Percentiles rank a stretch among this genome's conserved stretches.
Conservation (phyloP, 177 flowering plant genomes). For the Vitis hybrid region DNA sequence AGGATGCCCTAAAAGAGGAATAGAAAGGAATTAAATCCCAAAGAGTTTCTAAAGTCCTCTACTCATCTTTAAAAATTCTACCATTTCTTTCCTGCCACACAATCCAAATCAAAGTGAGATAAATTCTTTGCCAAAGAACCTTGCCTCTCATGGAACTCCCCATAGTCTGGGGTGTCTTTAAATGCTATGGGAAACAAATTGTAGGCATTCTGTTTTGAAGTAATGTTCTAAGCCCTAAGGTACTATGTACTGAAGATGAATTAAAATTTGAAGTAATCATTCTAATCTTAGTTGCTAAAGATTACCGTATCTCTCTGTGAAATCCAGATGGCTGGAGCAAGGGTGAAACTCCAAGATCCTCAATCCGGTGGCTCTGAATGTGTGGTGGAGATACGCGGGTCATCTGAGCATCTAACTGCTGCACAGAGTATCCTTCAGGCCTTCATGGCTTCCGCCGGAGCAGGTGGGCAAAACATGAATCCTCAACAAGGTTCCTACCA, state of each 20-base stretch:
- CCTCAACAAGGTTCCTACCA: conserved; percentile 29
- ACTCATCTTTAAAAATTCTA: too few species aligned
- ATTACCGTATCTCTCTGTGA: background rate
- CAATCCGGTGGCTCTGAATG: conserved; percentile 37
- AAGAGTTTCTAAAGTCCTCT: too few species aligned
- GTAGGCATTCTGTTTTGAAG: background rate
- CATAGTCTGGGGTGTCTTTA: background rate
- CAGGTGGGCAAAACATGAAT: conserved; percentile 4
- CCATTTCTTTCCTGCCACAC: too few species aligned
- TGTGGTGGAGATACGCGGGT: conserved; percentile 40
- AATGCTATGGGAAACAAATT: background rate
- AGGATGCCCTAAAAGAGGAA: too few species aligned
- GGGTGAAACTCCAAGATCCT: conserved; percentile 42
- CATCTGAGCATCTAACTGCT: conserved; percentile 43
- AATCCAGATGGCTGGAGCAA: conserved; percentile 43
- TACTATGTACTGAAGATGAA: background rate
- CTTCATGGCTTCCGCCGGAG: conserved; percentile 29
- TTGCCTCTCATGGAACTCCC: too few species aligned
- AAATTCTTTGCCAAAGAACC: too few species aligned
- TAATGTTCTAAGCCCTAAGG: too few species aligned
- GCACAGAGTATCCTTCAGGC: conserved; percentile 33
- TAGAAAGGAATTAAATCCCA: too few species aligned
- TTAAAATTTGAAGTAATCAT: background rate
- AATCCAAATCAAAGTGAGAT: too few species aligned
- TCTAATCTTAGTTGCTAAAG: background rate